These are phyloP conservation scores for Malassezia equina DNA, from an alignment of 1,284 basidiomycete species.

Conservation along the genomic window DNA sequence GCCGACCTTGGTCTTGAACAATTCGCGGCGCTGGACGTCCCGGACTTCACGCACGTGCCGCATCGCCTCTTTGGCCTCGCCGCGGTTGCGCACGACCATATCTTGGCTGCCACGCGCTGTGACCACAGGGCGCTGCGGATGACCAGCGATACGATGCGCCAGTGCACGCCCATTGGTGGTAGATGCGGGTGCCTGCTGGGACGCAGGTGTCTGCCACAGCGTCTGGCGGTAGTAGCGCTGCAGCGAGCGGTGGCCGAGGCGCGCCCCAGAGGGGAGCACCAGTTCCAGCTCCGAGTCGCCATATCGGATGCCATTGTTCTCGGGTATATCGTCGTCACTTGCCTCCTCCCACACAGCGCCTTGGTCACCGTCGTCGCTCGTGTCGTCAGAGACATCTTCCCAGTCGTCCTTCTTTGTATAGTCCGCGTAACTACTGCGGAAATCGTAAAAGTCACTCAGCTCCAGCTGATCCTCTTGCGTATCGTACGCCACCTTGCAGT, in stretches of 20 bases:
- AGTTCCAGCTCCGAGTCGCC: slow-evolving; percentile 63
- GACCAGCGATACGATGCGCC: slow-evolving; percentile 29
- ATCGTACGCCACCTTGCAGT: slow-evolving; percentile 92
- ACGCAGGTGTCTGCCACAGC: slow-evolving; percentile 28
- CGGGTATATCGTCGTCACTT: slow-evolving; percentile 2
- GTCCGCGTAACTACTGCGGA: slow-evolving; percentile 64
- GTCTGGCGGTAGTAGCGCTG: slow-evolving; percentile 73
- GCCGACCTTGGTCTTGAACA: slow-evolving; percentile 65
- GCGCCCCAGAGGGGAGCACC: slow-evolving; percentile 82
- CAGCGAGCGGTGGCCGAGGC: slow-evolving; percentile 82
- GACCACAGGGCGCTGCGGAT: slow-evolving; percentile 24
- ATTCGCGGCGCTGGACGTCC: slow-evolving; percentile 67
- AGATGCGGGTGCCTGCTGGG: slow-evolving; percentile 2
- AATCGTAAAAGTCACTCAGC: slow-evolving; percentile 88
- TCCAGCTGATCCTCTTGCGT: slow-evolving; percentile 69
- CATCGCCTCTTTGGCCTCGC: slow-evolving; percentile 85
- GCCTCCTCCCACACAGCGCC: slow-evolving; percentile 17
- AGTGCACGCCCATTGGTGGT: slow-evolving; percentile 22
- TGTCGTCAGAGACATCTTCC: slow-evolving; percentile 33
- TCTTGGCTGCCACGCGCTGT: slow-evolving; percentile 28
- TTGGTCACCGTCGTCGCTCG: slow-evolving; percentile 20
- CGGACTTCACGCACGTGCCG: slow-evolving; percentile 74
- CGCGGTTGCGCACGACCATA: slow-evolving; percentile 60
- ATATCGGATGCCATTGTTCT: slow-evolving; percentile 14
- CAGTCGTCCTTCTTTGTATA: slow-evolving; percentile 44